Evolutionary conservation across 441 rosid genomes (phyloP), one percentile per base, ranked within the genome.

Genomic region (Gossypium lobatum): DNA sequence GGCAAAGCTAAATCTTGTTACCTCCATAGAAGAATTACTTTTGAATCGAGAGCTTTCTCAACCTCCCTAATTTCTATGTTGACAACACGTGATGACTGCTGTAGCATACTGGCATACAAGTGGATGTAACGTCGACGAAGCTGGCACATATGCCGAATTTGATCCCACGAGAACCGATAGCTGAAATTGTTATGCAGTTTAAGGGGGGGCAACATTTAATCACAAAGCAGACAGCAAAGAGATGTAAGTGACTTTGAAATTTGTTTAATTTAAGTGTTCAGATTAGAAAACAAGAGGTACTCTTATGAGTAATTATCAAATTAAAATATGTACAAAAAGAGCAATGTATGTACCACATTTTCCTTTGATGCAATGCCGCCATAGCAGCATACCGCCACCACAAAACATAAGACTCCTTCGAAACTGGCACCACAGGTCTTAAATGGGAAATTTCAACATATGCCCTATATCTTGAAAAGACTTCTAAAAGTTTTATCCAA

Each of bases 1-100:
- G 14, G 57, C 34, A 8, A 57, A 70, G 37, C 42, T 34, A 65
- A 17, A 70, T 72, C 26, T 17, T 62, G 69, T n/a, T 86, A 95
- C 98, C 99, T 93, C 99, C 99, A 95, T 65, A 95, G 75, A 70
- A 95, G 92, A 85, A 95, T 88, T 73, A 95, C 95, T 89, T 95
- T 93, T 64, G 90, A 84, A 82, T 91, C 97, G 26, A 95, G 95
- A 84, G 91, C 91, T 80, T 80, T 91, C 83, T 95, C 99, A 61
- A 93, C 90, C 79, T 88, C 95, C 80, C 97, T 83, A 79, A 93
- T 87, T 77, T 91, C 92, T 69, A 84, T 80, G 75, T 76, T 66
- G 68, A 82, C 73, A 34, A 60, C 82, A 77, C 76, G 77, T 64
- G 95, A 81, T 74, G 90, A 79, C 72, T 86, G 95, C 81, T 93